Evolutionary conservation across 1,139 yeast species (phyloP).

Genomic region (Casaregolazyma lundiana): DNA sequence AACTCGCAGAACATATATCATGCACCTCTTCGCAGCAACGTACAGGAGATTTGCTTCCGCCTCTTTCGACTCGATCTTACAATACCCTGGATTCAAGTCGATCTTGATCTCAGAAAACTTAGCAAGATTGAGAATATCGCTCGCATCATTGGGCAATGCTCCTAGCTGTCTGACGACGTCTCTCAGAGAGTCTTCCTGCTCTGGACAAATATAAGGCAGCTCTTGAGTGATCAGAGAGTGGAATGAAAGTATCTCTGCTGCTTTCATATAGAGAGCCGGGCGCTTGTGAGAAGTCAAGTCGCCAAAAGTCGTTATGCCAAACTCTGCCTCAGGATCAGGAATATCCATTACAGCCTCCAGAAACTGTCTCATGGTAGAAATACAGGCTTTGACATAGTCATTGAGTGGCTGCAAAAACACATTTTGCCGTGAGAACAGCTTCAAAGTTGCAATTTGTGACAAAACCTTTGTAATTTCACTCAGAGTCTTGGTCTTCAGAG

Average conservation of each 20-base stretch:
- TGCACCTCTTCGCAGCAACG: constrained; percentile 76
- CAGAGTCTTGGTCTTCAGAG: constrained; percentile 48
- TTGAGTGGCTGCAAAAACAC: constrained; percentile 76
- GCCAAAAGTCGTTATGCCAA: constrained; percentile 60
- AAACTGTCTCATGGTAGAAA: constrained; percentile 44
- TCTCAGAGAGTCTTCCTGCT: constrained; percentile 54
- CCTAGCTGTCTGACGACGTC: constrained; percentile 42
- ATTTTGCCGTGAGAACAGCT: constrained; percentile 56
- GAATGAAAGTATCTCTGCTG: constrained; percentile 59
- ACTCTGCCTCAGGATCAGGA: constrained; percentile 55
- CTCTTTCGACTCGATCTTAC: constrained; percentile 37
- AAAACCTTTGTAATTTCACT: constrained; percentile 55
- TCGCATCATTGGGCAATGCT: constrained; percentile 40
- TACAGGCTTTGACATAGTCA: constrained; percentile 55
- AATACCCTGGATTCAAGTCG: constrained; percentile 39
- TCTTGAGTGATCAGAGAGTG: constrained; percentile 55
- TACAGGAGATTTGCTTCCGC: constrained; percentile 46
- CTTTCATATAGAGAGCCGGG: constrained; percentile 59
- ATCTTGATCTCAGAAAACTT: constrained; percentile 37
- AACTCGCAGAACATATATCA: constrained; percentile 74
- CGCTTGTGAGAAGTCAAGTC: constrained; percentile 65
- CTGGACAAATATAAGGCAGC: constrained; percentile 43
- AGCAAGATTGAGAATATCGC: constrained; percentile 41
- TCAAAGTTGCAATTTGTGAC: constrained; percentile 62
- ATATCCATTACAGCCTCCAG: constrained; percentile 50